Evolutionary conservation across 2,329 filamentous ascomycete genomes (phyloP).

Genomic region (Fusarium musae): DNA sequence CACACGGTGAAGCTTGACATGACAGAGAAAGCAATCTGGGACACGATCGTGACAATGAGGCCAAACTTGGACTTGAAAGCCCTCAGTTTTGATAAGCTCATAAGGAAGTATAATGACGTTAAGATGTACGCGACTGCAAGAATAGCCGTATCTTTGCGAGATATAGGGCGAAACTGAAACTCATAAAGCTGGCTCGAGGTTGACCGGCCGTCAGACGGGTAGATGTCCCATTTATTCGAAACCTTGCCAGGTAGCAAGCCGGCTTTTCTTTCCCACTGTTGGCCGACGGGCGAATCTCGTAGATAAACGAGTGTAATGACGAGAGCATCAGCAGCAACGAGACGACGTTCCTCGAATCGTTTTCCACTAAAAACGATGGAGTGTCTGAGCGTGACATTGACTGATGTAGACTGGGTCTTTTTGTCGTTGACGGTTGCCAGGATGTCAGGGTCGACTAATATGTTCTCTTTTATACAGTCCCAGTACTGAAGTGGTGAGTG

Average conservation of each 20-base stretch:
- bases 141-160: constrained; percentile 70
- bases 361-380: constrained; percentile 88
- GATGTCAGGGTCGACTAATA: constrained; percentile 71
- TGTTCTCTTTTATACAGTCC: constrained; percentile 70
- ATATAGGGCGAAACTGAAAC: constrained; percentile 82
- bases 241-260: constrained; percentile 61
- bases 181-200: constrained; percentile 74
- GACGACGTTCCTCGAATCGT: constrained; percentile 72
- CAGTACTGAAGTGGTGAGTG: constrained; percentile 87
- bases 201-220: constrained; percentile 67
- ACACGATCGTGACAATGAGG: constrained; percentile 75
- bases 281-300: constrained; percentile 70
- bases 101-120: constrained; percentile 71
- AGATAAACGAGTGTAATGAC: constrained; percentile 81
- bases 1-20: constrained; percentile 84
- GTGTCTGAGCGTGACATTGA: constrained; percentile 79
- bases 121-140: constrained; percentile 73
- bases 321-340: constrained; percentile 79
- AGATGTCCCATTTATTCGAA: constrained; percentile 70
- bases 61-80: constrained; percentile 82
- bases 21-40: constrained; percentile 77
- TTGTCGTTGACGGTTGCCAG: constrained; percentile 75
- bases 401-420: constrained; percentile 70
- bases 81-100: constrained; percentile 74
- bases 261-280: constrained; percentile 72